phyloP scores from a whole-genome alignment of 2,329 filamentous ascomycete species.

The Biscogniauxia sp. region DNA sequence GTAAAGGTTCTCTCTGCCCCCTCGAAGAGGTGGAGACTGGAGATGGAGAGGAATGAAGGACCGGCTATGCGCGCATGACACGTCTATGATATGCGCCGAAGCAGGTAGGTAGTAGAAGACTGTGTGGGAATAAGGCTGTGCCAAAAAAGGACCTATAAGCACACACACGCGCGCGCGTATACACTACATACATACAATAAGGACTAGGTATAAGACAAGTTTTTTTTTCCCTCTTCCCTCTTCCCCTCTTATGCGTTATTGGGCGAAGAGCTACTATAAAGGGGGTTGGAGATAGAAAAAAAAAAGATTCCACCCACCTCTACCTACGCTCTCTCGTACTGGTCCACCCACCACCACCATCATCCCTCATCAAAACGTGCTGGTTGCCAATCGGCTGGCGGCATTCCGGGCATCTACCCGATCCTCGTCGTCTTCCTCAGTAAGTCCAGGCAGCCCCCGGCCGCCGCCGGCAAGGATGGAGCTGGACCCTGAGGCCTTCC shows the following conservation, averaged over 20 bases:
- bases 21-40: too few relatives aligned
- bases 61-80: too few relatives aligned
- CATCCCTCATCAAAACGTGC: conserved; percentile 77
- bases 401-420: conserved; percentile 93
- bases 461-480: conserved; percentile 33
- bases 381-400: conserved; percentile 87
- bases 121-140: background rate
- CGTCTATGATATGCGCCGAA: background rate
- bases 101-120: background rate
- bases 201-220: background rate
- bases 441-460: conserved; percentile 54
- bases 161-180: background rate
- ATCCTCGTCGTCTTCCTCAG: conserved; percentile 88
- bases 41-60: too few relatives aligned
- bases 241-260: background rate
- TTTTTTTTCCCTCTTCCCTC: background rate
- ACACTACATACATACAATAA: background rate
- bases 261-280: background rate
- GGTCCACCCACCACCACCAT: too few relatives aligned
- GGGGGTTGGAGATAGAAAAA: background rate
- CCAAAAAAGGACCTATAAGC: background rate
- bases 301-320: background rate
- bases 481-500: conserved; percentile 35
- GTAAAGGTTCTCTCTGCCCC: too few relatives aligned
- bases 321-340: background rate